Evolutionary conservation across 2,329 filamentous ascomycete species (phyloP), one percentile per base, ranked within the genome.

Genomic region (Trichoderma sp.): DNA sequence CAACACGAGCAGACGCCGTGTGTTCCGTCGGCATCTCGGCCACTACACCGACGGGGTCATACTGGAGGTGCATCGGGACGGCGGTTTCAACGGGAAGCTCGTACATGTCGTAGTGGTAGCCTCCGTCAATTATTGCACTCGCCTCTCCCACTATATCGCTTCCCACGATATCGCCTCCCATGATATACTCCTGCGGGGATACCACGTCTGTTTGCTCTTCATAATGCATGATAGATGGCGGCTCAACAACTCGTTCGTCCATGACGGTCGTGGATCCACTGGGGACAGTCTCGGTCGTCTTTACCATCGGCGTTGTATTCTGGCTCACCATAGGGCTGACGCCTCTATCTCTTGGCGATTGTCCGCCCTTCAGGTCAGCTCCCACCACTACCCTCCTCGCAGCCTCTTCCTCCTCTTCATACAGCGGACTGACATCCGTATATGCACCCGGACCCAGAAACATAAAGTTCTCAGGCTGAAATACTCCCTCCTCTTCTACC

Each of bases 391-490:
- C 69, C 64, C 76, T 72, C 70, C 71, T 74, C 10, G 76, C 76
- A 37, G 73, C 74, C 66, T 76, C 72, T 3, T 69, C 73, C 69
- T 83, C 80, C 58, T 82, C 79, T 29, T 80, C 79, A 0, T 70
- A 76, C 32, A 82, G 61, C 0, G 83, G 80, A 53, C 80, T 84
- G n/a, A 83, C 75, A 61, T 84, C 83, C 29, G 73, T 80, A 70
- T 82, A 82, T 2, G 76, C 74, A 2, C 81, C 82, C 0, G 84
- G 82, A 0, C 84, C 84, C 17, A 86, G 79, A 70, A 82, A 86
- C 80, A 85, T 84, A 70, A 86, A 84, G 69, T 78, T 82, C 69
- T 84, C 84, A 3, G 83, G 82, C 69, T 85, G 82, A 68, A 85
- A 86, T 67, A 84, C 83, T 2, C 71, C 78, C 50, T 76, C 71